Evolutionary conservation across 495 filamentous ascomycete species (phyloP).

Genomic region (Usnea hakonensis): DNA sequence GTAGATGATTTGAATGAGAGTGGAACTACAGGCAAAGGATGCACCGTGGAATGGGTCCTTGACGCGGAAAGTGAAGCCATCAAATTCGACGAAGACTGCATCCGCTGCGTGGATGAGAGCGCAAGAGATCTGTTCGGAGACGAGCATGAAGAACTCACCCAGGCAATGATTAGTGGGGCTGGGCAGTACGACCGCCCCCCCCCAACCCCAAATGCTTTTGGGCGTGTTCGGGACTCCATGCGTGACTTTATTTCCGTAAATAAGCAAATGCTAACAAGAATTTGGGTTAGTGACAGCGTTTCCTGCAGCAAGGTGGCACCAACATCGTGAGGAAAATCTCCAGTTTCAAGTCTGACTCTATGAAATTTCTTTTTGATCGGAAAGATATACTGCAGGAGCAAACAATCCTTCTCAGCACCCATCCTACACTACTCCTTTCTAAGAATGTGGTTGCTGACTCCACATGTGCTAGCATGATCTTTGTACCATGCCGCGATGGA

Average conservation of each 20-base stretch:
- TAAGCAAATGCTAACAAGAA: neutral
- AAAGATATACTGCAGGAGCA: too few relatives aligned
- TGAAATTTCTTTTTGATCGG: too few relatives aligned
- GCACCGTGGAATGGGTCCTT: constrained; percentile 49
- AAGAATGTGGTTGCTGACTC: too few relatives aligned
- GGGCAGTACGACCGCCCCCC: constrained; percentile 35
- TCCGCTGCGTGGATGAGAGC: constrained; percentile 55
- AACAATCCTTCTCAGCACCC: too few relatives aligned
- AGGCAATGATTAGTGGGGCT: constrained; percentile 48
- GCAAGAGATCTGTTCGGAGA: constrained; percentile 46
- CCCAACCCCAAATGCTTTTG: neutral
- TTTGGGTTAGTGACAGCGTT: constrained; percentile 41
- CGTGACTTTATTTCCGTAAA: neutral
- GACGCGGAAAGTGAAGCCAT: constrained; percentile 59
- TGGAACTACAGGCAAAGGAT: constrained; percentile 44
- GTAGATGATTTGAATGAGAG: constrained; percentile 31
- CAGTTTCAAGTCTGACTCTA: too few relatives aligned
- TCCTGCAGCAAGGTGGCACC: constrained; percentile 32
- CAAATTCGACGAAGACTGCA: constrained; percentile 63
- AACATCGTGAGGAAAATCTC: too few relatives aligned
- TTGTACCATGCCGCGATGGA: constrained; percentile 58
- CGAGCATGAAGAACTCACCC: constrained; percentile 34
- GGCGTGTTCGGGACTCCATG: too few relatives aligned
- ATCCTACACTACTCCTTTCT: too few relatives aligned
- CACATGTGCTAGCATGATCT: too few relatives aligned